Conservation (phyloP, 148 eudicot genomes). For the Nepenthes mirabilis region DNA sequence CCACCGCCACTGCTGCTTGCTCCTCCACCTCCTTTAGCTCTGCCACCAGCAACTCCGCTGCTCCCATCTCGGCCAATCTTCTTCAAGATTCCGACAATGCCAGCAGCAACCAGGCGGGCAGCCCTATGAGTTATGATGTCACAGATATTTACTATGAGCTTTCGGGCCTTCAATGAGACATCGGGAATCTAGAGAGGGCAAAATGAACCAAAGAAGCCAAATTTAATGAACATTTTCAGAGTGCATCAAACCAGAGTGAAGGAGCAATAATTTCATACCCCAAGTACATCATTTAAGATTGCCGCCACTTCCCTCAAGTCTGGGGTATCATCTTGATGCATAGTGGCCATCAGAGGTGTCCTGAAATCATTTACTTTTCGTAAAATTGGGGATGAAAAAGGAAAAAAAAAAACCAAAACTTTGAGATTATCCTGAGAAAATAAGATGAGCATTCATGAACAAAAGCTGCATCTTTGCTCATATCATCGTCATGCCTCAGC, state of each 20-base stretch:
- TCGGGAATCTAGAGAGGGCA: constrained; percentile 32
- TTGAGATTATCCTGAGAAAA: too few relatives aligned
- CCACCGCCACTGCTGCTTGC: constrained; percentile 11
- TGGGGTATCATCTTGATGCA: constrained; percentile 72
- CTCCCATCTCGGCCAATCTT: constrained; percentile 89
- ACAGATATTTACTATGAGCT: constrained; percentile 67
- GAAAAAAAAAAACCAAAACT: too few relatives aligned
- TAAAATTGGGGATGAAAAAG: too few relatives aligned
- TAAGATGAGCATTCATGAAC: too few relatives aligned
- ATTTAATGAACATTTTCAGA: too few relatives aligned
- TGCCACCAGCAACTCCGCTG: constrained; percentile 46
- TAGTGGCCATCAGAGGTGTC: constrained; percentile 52
- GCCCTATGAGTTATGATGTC: constrained; percentile 75
- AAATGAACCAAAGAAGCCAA: background rate
- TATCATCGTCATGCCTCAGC: background rate
- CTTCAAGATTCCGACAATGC: constrained; percentile 76
- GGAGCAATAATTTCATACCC: constrained; percentile 19
- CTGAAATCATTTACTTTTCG: constrained; percentile 16
- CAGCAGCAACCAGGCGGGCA: constrained; percentile 82
- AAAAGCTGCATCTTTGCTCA: background rate
- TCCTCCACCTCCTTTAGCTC: constrained; percentile 24
- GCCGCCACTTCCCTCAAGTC: constrained; percentile 61
- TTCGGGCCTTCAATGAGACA: constrained; percentile 53
- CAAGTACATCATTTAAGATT: constrained; percentile 53
- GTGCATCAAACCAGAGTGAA: background rate